These are phyloP conservation scores for Gynochthodes officinalis DNA, from an alignment of 257 asterid species.

Conservation along the genomic window DNA sequence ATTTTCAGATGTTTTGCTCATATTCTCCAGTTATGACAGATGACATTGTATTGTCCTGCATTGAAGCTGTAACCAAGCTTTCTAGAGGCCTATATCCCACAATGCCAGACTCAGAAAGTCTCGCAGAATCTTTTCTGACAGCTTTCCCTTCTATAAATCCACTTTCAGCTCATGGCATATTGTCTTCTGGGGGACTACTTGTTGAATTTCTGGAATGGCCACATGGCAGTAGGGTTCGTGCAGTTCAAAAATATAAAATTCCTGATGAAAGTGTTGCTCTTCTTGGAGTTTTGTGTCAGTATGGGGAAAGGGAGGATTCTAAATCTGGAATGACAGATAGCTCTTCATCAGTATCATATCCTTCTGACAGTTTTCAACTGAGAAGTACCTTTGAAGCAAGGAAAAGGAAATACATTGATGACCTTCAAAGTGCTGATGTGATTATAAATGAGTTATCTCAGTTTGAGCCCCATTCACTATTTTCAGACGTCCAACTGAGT, in stretches of 20 bases:
- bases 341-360: conserved; percentile 76
- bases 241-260: conserved; percentile 60
- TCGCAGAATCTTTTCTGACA: conserved; percentile 87
- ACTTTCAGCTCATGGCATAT: conserved; percentile 86
- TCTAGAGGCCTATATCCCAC: conserved; percentile 51
- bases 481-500: conserved; percentile 37
- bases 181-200: conserved; percentile 63
- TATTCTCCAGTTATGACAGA: conserved; percentile 80
- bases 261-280: conserved; percentile 69
- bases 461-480: conserved; percentile 39
- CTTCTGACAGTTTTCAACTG: conserved; percentile 50
- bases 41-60: conserved; percentile 77
- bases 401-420: conserved; percentile 49
- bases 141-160: conserved; percentile 90
- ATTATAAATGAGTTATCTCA: conserved; percentile 36
- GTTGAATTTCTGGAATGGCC: conserved; percentile 69
- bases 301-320: conserved; percentile 84
- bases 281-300: conserved; percentile 57
- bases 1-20: conserved; percentile 74
- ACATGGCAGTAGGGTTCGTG: conserved; percentile 39
- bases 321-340: conserved; percentile 89
- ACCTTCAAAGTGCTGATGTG: conserved; percentile 27
- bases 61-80: conserved; percentile 49
- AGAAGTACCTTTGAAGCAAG: conserved; percentile 43
- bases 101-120: conserved; percentile 77